Percentiles rank a stretch among this genome's conserved stretches.
Evolutionary conservation across 2,329 filamentous ascomycete species (phyloP).

Genomic region (Phaeosphaeriaceae sp.): DNA sequence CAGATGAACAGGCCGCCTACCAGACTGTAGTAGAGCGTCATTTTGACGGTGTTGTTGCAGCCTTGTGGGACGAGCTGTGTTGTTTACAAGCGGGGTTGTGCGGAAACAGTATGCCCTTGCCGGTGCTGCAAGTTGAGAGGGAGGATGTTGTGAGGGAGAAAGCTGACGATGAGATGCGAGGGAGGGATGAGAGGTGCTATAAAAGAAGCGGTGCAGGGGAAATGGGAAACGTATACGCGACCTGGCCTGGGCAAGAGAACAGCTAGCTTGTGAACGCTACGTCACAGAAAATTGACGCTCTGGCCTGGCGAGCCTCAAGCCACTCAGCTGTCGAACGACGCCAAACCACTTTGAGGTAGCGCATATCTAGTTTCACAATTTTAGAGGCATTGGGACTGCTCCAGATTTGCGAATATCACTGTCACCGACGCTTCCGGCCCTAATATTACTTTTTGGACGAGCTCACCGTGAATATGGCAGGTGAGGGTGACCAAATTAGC

Average conservation of each 20-base stretch:
- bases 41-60: constrained; percentile 54
- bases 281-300: constrained; percentile 28
- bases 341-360: constrained; percentile 18
- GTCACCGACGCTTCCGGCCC: not conserved
- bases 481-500: constrained; percentile 16
- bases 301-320: constrained; percentile 18
- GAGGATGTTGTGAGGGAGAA: not conserved
- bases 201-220: constrained; percentile 20
- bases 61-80: constrained; percentile 19
- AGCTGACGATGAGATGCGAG: constrained; percentile 3
- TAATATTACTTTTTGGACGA: not conserved
- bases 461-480: constrained; percentile 21
- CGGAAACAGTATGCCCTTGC: constrained; percentile 6
- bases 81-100: constrained; percentile 33
- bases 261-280: constrained; percentile 41
- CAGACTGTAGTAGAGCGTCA: constrained; percentile 75
- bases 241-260: constrained; percentile 27
- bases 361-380: constrained; percentile 23
- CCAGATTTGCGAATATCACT: constrained; percentile 2
- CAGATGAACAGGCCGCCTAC: constrained; percentile 54
- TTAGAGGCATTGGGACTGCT: constrained; percentile 8
- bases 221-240: constrained; percentile 25
- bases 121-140: not conserved
- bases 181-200: constrained; percentile 11
- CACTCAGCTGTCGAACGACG: constrained; percentile 20